Base-by-base conservation (phyloP, 148 eudicot genomes). In the Bassia scoparia region DNA sequence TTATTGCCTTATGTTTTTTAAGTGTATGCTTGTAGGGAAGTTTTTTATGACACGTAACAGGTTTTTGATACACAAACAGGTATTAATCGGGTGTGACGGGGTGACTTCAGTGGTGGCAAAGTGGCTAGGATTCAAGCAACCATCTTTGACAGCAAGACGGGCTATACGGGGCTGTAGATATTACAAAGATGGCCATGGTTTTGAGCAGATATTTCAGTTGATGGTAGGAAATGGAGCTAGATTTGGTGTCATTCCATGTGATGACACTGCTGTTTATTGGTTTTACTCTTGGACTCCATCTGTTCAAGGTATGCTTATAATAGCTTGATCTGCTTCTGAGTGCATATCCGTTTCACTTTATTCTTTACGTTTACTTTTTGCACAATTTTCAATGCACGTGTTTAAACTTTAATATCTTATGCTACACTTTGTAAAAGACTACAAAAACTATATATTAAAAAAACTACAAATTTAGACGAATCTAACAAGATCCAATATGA, bases 61-160 rank as follows among this genome's bases (percentile, higher is more conserved):
- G 65, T 27, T 34, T 16, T 17, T 64, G 29, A 38, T 35, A 34
- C 61, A 41, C 27, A 55, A 64, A 24, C 75, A 84, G 89, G 90
- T 81, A 0, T 35, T 89, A 49, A 79, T 87, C 41, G 93, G 93
- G 37, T 85, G 89, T 53, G 90, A 89, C 65, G 90, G 93, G 49
- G 86, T 87, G 68, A 84, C 81, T 76, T 89, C 90, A 11, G 78
- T 70, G 71, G 90, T 87, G 72, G 81, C 85, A 24, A 82, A 79
- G 16, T 81, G 81, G 79, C 70, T 89, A 14, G 90, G 89, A n/a
- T 71, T 85, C 63, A 79, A 80, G 74, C 79, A 72, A 43, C 86
- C 89, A 13, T 64, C 85, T 46, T 73, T 74, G 37, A 69, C 38
- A 0, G 85, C 81, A 31, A 73, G 92, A 50, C 74, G 54, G 3